Conservation (phyloP, 2,329 filamentous ascomycete genomes). For the Cladosporium sp. region DNA sequence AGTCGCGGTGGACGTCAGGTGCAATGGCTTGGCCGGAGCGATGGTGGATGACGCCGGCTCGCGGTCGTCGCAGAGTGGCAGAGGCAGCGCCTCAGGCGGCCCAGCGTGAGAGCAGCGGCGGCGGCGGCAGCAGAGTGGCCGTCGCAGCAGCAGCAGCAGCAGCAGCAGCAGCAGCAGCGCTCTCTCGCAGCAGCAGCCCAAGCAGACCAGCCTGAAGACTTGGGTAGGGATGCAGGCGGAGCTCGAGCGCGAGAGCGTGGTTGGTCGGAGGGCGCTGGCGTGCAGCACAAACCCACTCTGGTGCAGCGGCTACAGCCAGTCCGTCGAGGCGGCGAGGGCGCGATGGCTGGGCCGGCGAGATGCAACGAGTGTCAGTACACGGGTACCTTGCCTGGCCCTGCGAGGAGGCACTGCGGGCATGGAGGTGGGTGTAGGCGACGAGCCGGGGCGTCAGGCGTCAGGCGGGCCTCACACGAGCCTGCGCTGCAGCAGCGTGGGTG, state of each 20-base stretch:
- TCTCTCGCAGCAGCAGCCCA: background rate
- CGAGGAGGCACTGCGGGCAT: background rate
- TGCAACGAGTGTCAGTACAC: background rate
- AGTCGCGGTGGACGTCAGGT: slow-evolving; percentile 3
- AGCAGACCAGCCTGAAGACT: slow-evolving; percentile 3
- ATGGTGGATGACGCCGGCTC: background rate
- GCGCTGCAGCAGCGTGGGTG: background rate
- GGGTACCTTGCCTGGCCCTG: background rate
- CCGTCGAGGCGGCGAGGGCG: background rate
- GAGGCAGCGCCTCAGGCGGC: background rate
- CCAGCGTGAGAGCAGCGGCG: background rate
- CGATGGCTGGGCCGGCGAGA: background rate
- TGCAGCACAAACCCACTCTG: slow-evolving; percentile 1
- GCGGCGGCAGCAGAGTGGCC: background rate
- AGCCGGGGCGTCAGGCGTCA: background rate
- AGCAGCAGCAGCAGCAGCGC: background rate
- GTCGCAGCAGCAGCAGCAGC: background rate
- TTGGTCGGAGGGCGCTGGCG: background rate
- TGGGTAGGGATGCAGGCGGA: slow-evolving; percentile 8
- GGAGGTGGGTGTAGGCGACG: background rate
- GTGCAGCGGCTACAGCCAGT: background rate
- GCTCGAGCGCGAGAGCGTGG: background rate
- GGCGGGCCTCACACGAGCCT: slow-evolving; percentile 5
- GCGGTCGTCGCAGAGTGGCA: background rate
- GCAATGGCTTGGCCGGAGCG: slow-evolving; percentile 1